phyloP scores from a whole-genome alignment of 1,284 basidiomycete genomes.

The Sphagnurus paluster region DNA sequence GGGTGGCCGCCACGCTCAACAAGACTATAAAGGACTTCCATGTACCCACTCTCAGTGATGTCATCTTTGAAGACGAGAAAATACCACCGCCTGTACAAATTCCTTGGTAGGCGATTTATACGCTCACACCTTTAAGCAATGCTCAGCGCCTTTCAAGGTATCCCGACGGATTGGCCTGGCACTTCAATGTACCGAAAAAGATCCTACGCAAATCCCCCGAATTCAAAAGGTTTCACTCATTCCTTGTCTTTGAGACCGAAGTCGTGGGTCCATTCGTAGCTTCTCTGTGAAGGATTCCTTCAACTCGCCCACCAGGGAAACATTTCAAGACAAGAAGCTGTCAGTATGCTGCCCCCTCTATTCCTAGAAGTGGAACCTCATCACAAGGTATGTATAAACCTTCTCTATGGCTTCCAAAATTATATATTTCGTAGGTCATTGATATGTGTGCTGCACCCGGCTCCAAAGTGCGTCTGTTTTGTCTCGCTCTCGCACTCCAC shows the following conservation, averaged over 20 bases:
- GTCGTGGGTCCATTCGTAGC: constrained; percentile 54
- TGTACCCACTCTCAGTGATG: constrained; percentile 75
- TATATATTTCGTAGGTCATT: constrained; percentile 60
- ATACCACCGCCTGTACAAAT: constrained; percentile 84
- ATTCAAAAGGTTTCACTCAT: constrained; percentile 95
- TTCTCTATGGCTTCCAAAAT: background rate
- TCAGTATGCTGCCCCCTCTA: constrained; percentile 97
- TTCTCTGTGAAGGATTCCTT: background rate
- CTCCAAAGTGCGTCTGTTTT: constrained; percentile 66
- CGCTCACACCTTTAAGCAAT: constrained; percentile 1
- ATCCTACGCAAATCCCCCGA: constrained; percentile 89
- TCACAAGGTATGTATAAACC: constrained; percentile 59
- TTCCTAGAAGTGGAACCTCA: constrained; percentile 94
- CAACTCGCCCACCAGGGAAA: constrained; percentile 73
- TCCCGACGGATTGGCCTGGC: constrained; percentile 93
- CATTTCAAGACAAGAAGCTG: constrained; percentile 95
- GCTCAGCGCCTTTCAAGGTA: constrained; percentile 59
- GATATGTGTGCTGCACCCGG: constrained; percentile 99
- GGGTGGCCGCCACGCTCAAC: constrained; percentile 75
- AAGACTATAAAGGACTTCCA: constrained; percentile 73
- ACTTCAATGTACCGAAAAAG: constrained; percentile 90
- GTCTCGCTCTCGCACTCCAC: background rate
- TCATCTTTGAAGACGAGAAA: constrained; percentile 76
- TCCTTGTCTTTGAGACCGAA: constrained; percentile 98
- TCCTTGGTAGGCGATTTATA: constrained; percentile 61